Conservation (phyloP, 192 early-diverging fungal genomes). For the Hyaloraphidium curvatum region DNA sequence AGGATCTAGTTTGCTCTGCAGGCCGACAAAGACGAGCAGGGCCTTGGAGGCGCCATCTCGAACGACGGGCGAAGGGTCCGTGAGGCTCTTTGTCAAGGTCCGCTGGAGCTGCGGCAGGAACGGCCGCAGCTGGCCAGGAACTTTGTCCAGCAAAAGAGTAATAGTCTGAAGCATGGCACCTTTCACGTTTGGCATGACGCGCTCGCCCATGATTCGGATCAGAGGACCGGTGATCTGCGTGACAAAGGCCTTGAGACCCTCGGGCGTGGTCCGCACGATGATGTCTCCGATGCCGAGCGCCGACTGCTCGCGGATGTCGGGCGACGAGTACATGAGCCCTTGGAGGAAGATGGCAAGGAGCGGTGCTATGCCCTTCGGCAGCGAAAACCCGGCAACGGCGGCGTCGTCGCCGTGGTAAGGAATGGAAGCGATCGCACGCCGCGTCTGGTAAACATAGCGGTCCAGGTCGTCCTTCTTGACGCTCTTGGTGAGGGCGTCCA, state of each 20-base stretch:
- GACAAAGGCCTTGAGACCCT: conserved; percentile 69
- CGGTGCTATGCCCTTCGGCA: conserved; percentile 83
- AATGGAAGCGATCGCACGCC: conserved; percentile 41
- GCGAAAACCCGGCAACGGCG: conserved; percentile 58
- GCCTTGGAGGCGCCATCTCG: conserved; percentile 66
- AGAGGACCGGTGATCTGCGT: conserved; percentile 92
- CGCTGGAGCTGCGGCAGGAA: conserved; percentile 97
- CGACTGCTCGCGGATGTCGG: conserved; percentile 67
- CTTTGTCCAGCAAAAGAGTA: conserved; percentile 54
- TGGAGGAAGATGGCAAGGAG: conserved; percentile 83
- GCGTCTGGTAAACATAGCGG: conserved; percentile 44
- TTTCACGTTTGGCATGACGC: conserved; percentile 79
- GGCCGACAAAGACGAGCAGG: conserved; percentile 41
- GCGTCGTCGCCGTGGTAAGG: conserved; percentile 19
- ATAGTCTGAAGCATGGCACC: conserved; percentile 77
- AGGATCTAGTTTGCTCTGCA: conserved; percentile 61
- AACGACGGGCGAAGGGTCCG: conserved; percentile 48
- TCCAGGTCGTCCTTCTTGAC: conserved; percentile 81
- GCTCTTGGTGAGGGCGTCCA: conserved; percentile 59
- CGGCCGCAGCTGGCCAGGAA: conserved; percentile 75
- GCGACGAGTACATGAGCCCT: conserved; percentile 70
- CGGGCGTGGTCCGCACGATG: conserved; percentile 43
- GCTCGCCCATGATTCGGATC: conserved; percentile 93
- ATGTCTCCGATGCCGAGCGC: conserved; percentile 71
- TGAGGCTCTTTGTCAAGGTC: conserved; percentile 78